Percentiles rank a stretch among this genome's conserved stretches.
Conservation (phyloP, 495 filamentous ascomycete species). For the Pyronema domesticum region DNA sequence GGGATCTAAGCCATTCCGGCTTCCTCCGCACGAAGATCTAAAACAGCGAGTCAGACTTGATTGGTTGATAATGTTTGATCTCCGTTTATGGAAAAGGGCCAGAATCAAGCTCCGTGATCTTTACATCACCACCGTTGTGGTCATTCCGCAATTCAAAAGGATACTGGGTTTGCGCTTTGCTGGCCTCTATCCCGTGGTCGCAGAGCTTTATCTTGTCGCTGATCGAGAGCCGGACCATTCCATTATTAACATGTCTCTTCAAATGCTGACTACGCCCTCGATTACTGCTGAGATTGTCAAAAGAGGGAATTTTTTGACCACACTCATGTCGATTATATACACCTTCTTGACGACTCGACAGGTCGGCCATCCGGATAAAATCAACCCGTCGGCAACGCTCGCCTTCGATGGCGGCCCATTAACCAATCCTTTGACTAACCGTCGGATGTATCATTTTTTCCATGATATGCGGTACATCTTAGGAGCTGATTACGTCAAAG, state of each 20-base stretch:
- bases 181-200: slow-evolving; percentile 78
- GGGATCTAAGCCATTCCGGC: slow-evolving; percentile 36
- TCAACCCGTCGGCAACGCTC: slow-evolving; percentile 63
- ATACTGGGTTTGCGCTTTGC: slow-evolving; percentile 82
- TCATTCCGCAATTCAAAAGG: slow-evolving; percentile 90
- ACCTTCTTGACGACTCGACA: slow-evolving; percentile 92
- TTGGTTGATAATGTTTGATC: slow-evolving; percentile 90
- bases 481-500: slow-evolving; percentile 67
- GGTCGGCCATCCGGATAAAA: slow-evolving; percentile 79
- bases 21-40: slow-evolving; percentile 64
- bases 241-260: slow-evolving; percentile 88
- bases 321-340: slow-evolving; percentile 86
- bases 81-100: slow-evolving; percentile 90
- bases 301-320: slow-evolving; percentile 90
- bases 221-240: slow-evolving; percentile 95
- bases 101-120: slow-evolving; percentile 78
- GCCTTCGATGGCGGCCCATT: slow-evolving; percentile 86
- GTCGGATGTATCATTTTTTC: slow-evolving; percentile 94
- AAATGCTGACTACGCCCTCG: slow-evolving; percentile 90
- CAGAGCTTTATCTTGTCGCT: slow-evolving; percentile 88
- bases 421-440: slow-evolving; percentile 81
- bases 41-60: slow-evolving; percentile 78
- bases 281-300: slow-evolving; percentile 89
- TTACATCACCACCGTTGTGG: slow-evolving; percentile 90
- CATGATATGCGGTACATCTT: slow-evolving; percentile 79